A percentile compares a stretch with the other conserved stretches of the same genome.
These are phyloP conservation scores for Digitaria exilis DNA, from an alignment of 202 grass and related monocot species.

Conservation along the genomic window DNA sequence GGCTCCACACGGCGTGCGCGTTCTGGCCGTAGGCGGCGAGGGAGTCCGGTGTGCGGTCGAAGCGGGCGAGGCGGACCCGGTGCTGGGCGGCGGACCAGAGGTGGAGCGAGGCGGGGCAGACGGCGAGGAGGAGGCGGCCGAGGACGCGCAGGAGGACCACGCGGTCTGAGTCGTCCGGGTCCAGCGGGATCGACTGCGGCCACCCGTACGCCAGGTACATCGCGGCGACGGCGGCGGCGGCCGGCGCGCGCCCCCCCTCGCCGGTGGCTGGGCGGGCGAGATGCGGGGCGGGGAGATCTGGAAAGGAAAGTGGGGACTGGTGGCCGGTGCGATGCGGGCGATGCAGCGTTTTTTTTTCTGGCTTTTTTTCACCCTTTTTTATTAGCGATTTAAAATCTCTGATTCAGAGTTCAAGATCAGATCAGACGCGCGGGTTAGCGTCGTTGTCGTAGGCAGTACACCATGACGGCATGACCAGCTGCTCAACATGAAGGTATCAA, in stretches of 20 bases:
- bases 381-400: constrained; percentile 10
- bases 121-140: constrained; percentile 75
- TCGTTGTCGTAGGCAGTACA: background rate
- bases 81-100: constrained; percentile 90
- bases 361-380: background rate
- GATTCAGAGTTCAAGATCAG: constrained; percentile 4
- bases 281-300: constrained; percentile 63
- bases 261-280: constrained; percentile 38
- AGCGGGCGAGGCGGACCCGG: constrained; percentile 74
- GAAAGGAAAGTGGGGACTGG: constrained; percentile 15
- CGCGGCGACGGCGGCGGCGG: constrained; percentile 35
- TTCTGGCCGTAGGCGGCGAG: constrained; percentile 72
- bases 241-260: constrained; percentile 35
- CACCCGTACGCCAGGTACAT: constrained; percentile 99
- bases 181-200: constrained; percentile 92
- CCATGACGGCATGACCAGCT: background rate
- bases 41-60: constrained; percentile 62
- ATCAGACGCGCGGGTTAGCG: constrained; percentile 19
- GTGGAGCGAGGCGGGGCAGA: constrained; percentile 86
- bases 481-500: background rate
- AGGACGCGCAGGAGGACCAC: constrained; percentile 82
- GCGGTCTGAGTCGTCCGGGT: constrained; percentile 66
- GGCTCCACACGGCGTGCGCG: constrained; percentile 87
- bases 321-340: constrained; percentile 33
- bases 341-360: constrained; percentile 23